These are phyloP conservation scores for Salmacisia buchloeana DNA, from an alignment of 1,284 basidiomycete species.

Conservation along the genomic window DNA sequence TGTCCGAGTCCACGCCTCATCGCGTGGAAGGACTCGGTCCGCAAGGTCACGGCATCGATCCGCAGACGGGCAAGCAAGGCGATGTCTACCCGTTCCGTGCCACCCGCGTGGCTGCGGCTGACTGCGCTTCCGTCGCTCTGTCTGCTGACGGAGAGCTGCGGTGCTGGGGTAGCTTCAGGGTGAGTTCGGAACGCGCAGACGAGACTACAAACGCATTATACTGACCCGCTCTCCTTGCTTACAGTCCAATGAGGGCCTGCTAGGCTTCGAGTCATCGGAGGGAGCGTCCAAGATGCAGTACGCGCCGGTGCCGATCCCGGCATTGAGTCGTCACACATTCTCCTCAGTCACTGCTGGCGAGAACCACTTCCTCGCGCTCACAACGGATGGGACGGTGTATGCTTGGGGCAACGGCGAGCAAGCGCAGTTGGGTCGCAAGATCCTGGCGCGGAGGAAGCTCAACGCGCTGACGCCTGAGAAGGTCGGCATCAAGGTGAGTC, in stretches of 20 bases:
- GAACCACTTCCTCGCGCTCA: conserved; percentile 81
- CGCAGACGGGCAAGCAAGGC: conserved; percentile 72
- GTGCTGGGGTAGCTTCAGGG: conserved; percentile 64
- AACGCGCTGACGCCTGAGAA: conserved; percentile 76
- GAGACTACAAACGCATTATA: conserved; percentile 55
- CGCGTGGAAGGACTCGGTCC: conserved; percentile 62
- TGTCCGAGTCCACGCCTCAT: conserved; percentile 69
- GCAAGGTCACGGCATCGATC: conserved; percentile 22
- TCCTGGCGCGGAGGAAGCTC: conserved; percentile 62
- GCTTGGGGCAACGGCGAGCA: conserved; percentile 76
- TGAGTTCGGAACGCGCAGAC: conserved; percentile 54
- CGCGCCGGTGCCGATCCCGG: conserved; percentile 47
- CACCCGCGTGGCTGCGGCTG: conserved; percentile 73
- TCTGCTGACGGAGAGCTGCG: conserved; percentile 68
- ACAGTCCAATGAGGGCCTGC: conserved; percentile 67
- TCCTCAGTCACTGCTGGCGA: conserved; percentile 70
- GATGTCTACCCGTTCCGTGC: conserved; percentile 64
- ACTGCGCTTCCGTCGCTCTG: conserved; percentile 76
- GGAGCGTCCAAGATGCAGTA: conserved; percentile 35
- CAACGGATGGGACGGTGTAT: conserved; percentile 74
- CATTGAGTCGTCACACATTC: conserved; percentile 58
- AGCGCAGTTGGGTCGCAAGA: conserved; percentile 69
- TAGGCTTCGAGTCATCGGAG: conserved; percentile 70
- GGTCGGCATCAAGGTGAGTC: conserved; percentile 53
- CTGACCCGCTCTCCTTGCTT: neutral